Evolutionary conservation across 805 yeast species (phyloP).

Genomic region (Sugiyamaella mastotermitis): DNA sequence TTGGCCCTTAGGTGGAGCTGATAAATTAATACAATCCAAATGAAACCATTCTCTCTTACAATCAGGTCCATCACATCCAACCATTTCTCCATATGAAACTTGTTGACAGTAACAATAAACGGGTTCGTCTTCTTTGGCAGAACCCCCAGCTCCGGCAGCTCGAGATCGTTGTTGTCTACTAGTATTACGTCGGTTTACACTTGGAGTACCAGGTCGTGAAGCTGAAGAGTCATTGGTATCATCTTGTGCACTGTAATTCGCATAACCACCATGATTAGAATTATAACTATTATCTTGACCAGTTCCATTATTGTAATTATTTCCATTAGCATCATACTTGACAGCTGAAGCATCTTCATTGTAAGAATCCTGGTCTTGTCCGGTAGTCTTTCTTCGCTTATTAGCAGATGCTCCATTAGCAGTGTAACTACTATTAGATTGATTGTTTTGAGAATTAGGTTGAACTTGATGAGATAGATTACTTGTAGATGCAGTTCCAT

Average conservation of each 20-base stretch:
- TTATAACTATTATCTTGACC: too few species aligned
- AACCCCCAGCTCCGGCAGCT: slow-evolving; percentile 6
- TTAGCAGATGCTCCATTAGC: background rate
- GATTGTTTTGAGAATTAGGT: too few species aligned
- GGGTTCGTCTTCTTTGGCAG: slow-evolving; percentile 50
- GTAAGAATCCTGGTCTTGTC: background rate
- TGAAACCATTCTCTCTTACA: slow-evolving; percentile 96
- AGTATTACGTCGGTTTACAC: slow-evolving; percentile 12
- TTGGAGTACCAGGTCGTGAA: slow-evolving; percentile 18
- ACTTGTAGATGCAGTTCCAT: too few species aligned
- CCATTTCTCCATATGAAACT: slow-evolving; percentile 98
- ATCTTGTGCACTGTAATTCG: slow-evolving; percentile 1
- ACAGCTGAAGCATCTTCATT: too few species aligned
- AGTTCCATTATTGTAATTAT: slow-evolving; percentile 1
- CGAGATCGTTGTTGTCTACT: slow-evolving; percentile 16
- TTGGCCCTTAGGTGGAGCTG: slow-evolving; percentile 78
- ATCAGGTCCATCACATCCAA: slow-evolving; percentile 93
- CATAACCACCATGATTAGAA: slow-evolving; percentile 11
- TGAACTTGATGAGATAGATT: too few species aligned
- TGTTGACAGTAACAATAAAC: slow-evolving; percentile 95
- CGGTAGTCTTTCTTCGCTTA: slow-evolving; percentile 1
- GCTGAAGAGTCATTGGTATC: slow-evolving; percentile 10
- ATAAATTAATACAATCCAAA: slow-evolving; percentile 83
- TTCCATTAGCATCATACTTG: too few species aligned
- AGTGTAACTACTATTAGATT: too few species aligned